Evolutionary conservation across 2,329 filamentous ascomycete genomes (phyloP), one percentile per base, ranked within the genome.

Genomic region (Sclerotiophoma versabilis): DNA sequence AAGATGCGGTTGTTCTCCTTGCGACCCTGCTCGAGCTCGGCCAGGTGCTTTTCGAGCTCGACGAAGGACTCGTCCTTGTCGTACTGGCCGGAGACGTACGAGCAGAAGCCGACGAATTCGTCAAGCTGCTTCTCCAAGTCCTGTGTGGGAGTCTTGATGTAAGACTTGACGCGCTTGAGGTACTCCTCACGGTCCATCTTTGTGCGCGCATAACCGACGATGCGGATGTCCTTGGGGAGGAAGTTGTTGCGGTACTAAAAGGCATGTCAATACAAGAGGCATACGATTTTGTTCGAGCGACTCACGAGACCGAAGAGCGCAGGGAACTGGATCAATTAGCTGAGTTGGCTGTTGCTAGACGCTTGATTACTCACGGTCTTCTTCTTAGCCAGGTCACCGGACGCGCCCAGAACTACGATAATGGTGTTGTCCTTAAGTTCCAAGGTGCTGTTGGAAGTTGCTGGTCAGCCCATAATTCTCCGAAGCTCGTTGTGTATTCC

Each of bases 151-250:
- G 93, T 95, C 86, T 99, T 98, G 83, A 99, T 99, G 82, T 97
- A 96, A 57, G 92, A 96, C 80, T 90, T 93, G 79, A 99, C 92
- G 66, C 95, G 87, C 80, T 89, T 91, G 75, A 98, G 84, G 82
- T 91, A 98, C 78, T 99, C 95, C 62, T 92, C 88, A 72, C 93
- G 92, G 81, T 98, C 93, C 95, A 99, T 99, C 84, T 97, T 97
- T 69, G 95, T 99, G 76, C 95, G 89, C 70, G 95, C 95, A 91
- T 99, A 99, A 82, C 95, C 95, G 71, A 99, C 87, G 75, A 99
- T 97, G 79, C 88, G 91, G 79, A 96, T 92, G 78, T 96, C 92
- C 80, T 96, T 96, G 70, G 80, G 95, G 45, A 99, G 90, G 83
- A 98, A 99, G 80, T 97, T 93, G 83, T 99, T 99, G 75, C 95